A percentile compares a stretch with the other conserved stretches of the same genome.
These are phyloP conservation scores for Claviceps purpurea DNA, from an alignment of 2,329 filamentous ascomycete species.

Conservation along the genomic window DNA sequence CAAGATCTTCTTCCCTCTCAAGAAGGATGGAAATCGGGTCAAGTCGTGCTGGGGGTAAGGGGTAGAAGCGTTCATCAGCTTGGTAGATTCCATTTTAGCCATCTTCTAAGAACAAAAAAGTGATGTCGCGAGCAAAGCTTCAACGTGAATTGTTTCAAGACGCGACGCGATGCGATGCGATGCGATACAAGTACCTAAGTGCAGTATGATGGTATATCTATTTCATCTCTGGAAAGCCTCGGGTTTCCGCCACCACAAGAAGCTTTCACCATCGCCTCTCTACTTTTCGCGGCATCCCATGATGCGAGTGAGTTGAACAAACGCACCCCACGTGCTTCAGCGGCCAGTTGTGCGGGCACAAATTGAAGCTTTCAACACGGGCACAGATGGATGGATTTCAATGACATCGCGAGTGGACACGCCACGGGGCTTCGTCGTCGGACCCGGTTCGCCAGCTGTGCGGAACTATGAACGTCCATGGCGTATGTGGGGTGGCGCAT, in stretches of 20 bases:
- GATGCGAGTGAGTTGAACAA: neutral
- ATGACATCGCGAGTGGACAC: constrained; percentile 9
- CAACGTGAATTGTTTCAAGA: neutral
- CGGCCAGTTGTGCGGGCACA: constrained; percentile 1
- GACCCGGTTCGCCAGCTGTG: constrained; percentile 15
- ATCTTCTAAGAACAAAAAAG: neutral
- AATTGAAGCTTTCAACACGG: constrained; percentile 2
- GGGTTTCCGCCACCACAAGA: neutral
- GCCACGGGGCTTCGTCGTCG: constrained; percentile 18
- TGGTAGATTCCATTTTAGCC: constrained; percentile 8
- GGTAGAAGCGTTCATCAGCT: constrained; percentile 2
- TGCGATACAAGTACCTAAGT: neutral
- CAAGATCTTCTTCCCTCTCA: constrained; percentile 49
- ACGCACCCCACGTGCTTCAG: constrained; percentile 12
- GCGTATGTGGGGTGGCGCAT: neutral
- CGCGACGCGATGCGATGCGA: neutral
- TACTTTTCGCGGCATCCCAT: neutral
- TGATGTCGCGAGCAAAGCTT: neutral
- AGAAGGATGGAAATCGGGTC: constrained; percentile 29
- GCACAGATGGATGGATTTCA: constrained; percentile 7
- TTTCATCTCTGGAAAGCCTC: neutral
- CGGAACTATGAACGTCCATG: neutral
- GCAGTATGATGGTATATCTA: neutral
- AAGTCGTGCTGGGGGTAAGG: constrained; percentile 23
- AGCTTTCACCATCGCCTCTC: neutral